Conservation (phyloP, 2,329 filamentous ascomycete genomes). For the Bipolaris bicolor region DNA sequence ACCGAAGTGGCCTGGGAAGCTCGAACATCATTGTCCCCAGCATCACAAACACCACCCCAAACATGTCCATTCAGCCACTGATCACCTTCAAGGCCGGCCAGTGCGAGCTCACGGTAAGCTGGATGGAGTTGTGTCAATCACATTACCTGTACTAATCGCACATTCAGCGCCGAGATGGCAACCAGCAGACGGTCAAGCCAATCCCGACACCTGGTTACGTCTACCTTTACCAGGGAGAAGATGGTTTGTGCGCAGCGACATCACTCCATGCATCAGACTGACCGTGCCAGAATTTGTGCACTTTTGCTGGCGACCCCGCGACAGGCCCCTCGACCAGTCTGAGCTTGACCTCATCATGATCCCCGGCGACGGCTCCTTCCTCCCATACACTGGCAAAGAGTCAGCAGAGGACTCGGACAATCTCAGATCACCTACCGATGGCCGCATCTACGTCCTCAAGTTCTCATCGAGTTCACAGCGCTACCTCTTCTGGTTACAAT, state of each 20-base stretch:
- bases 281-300: slow-evolving; percentile 75
- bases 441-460: slow-evolving; percentile 90
- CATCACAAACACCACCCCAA: slow-evolving; percentile 15
- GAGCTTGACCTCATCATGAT: slow-evolving; percentile 94
- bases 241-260: slow-evolving; percentile 64
- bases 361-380: slow-evolving; percentile 84
- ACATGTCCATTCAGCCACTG: slow-evolving; percentile 82
- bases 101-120: slow-evolving; percentile 80
- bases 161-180: slow-evolving; percentile 31
- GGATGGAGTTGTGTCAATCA: slow-evolving; percentile 18
- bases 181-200: slow-evolving; percentile 69
- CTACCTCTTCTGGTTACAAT: slow-evolving; percentile 96
- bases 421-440: slow-evolving; percentile 73
- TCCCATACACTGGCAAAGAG: slow-evolving; percentile 69
- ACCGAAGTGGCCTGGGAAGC: slow-evolving; percentile 24
- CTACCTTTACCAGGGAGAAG: slow-evolving; percentile 83
- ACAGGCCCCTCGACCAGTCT: slow-evolving; percentile 70
- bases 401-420: slow-evolving; percentile 60
- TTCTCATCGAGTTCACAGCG: slow-evolving; percentile 91
- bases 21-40: slow-evolving; percentile 14
- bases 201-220: slow-evolving; percentile 80
- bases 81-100: slow-evolving; percentile 96
- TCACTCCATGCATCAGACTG: slow-evolving; percentile 9
- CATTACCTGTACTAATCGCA: slow-evolving; percentile 22
- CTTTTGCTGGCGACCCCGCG: slow-evolving; percentile 94